Evolutionary conservation across 2,329 filamentous ascomycete species (phyloP).

Genomic region (Proliferodiscus dingleyae): DNA sequence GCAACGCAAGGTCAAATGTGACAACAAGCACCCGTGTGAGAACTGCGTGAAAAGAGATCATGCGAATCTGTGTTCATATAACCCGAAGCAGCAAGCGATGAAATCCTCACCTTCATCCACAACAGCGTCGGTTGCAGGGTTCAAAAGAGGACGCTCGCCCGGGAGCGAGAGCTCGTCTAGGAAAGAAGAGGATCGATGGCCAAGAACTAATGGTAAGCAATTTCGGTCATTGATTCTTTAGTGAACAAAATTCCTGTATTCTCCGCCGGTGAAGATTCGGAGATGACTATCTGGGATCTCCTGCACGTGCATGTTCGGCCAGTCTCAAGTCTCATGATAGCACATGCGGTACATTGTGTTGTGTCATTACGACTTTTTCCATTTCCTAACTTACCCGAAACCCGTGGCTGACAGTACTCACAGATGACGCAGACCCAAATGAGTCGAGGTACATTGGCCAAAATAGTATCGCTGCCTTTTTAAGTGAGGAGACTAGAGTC

Average conservation of each 20-base stretch:
- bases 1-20: slow-evolving; percentile 65
- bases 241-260: not conserved
- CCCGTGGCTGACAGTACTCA: slow-evolving; percentile 2
- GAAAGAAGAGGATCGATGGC: slow-evolving; percentile 30
- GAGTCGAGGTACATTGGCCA: slow-evolving; percentile 60
- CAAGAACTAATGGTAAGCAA: slow-evolving; percentile 30
- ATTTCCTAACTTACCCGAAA: not conserved
- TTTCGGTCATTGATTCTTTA: too few relatives aligned
- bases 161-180: slow-evolving; percentile 24
- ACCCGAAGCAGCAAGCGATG: slow-evolving; percentile 47
- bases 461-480: slow-evolving; percentile 62
- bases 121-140: slow-evolving; percentile 17
- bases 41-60: slow-evolving; percentile 65
- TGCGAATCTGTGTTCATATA: slow-evolving; percentile 60
- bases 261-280: slow-evolving; percentile 9
- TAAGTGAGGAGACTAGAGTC: slow-evolving; percentile 51
- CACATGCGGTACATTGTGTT: not conserved
- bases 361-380: not conserved
- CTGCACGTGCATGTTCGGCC: not conserved
- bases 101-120: too few relatives aligned
- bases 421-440: slow-evolving; percentile 49
- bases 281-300: not conserved
- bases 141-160: slow-evolving; percentile 27
- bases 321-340: not conserved
- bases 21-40: slow-evolving; percentile 64